phyloP scores from a whole-genome alignment of 345 rosid genomes.

The Jatropha curcas region DNA sequence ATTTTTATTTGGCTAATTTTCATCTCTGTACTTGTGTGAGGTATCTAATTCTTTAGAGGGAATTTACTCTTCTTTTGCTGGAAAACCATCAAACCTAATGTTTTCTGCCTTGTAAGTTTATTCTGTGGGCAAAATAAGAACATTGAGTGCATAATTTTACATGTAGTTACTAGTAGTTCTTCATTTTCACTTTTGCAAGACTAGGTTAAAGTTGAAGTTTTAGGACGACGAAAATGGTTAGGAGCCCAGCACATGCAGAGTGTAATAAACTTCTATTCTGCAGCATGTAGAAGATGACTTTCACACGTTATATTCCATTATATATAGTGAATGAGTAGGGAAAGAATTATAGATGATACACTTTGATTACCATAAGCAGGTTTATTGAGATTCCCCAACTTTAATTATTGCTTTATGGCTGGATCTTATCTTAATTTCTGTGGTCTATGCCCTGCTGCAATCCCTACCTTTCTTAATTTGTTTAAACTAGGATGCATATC shows the following conservation, averaged over 20 bases:
- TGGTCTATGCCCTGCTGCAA: background rate
- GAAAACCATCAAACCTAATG: background rate
- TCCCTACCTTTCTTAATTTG: background rate
- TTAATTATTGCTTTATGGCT: background rate
- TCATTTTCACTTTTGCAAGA: background rate
- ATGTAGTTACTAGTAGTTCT: background rate
- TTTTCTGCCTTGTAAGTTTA: background rate
- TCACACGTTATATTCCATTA: background rate
- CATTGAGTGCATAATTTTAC: background rate
- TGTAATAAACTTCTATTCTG: background rate
- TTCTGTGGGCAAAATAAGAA: background rate
- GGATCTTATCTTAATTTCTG: background rate
- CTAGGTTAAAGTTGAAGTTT: background rate
- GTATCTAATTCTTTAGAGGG: background rate
- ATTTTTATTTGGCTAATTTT: background rate
- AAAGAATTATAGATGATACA: background rate
- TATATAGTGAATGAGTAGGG: background rate
- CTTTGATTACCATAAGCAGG: background rate
- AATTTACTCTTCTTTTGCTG: slow-evolving; percentile 1
- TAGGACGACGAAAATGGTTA: background rate
- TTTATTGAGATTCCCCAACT: background rate
- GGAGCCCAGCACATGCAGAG: background rate
- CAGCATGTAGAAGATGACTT: background rate
- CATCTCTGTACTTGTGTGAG: background rate
- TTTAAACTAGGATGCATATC: background rate